phyloP scores from a whole-genome alignment of 2,329 filamentous ascomycete species.

The Fusarium verrucosum region DNA sequence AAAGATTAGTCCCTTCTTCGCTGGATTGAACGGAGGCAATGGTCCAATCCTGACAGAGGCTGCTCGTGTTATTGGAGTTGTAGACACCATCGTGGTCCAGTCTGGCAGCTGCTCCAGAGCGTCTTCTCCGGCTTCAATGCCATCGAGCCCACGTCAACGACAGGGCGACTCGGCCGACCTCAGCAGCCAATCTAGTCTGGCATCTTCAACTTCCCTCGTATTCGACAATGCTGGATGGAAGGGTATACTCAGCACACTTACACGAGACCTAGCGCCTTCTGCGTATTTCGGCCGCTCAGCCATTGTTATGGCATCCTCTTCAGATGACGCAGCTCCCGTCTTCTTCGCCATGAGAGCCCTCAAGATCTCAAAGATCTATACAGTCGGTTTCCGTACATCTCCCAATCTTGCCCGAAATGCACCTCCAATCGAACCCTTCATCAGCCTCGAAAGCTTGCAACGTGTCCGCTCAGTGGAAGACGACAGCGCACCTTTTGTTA shows the following conservation, averaged over 20 bases:
- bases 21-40: constrained; percentile 58
- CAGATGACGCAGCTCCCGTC: constrained; percentile 79
- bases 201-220: constrained; percentile 66
- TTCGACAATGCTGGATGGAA: constrained; percentile 89
- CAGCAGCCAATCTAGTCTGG: constrained; percentile 49
- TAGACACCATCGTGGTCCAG: constrained; percentile 81
- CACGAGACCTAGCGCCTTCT: constrained; percentile 81
- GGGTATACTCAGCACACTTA: constrained; percentile 83
- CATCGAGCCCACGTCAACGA: constrained; percentile 58
- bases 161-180: constrained; percentile 41
- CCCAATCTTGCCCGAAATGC: constrained; percentile 67
- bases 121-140: constrained; percentile 58
- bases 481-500: constrained; percentile 75
- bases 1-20: constrained; percentile 62
- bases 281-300: constrained; percentile 81
- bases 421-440: constrained; percentile 80
- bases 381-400: constrained; percentile 79
- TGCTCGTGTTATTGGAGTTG: constrained; percentile 78
- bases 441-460: constrained; percentile 73
- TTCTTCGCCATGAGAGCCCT: constrained; percentile 83
- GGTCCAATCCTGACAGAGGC: constrained; percentile 75
- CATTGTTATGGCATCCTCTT: constrained; percentile 76
- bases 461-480: constrained; percentile 60
- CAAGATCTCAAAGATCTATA: constrained; percentile 81
- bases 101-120: constrained; percentile 53